phyloP scores from a whole-genome alignment of 305 asterid genomes.

The Fraxinus floribunda region DNA sequence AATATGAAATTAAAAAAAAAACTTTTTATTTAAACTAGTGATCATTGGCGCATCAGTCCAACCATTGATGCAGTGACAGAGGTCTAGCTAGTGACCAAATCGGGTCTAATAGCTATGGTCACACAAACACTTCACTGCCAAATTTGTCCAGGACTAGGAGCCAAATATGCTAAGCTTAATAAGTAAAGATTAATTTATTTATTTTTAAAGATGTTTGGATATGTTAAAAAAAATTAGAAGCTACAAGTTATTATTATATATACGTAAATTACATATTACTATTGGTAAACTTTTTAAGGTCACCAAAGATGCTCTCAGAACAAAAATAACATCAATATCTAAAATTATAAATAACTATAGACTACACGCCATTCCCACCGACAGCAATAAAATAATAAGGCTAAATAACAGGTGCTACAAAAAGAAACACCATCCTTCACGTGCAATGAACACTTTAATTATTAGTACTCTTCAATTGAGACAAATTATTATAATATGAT shows the following conservation, averaged over 20 bases:
- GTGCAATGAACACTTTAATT: conserved; percentile 6
- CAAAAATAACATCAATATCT: not conserved
- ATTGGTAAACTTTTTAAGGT: not conserved
- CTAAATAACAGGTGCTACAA: not conserved
- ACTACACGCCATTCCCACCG: not conserved
- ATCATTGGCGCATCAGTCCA: not conserved
- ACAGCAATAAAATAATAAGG: not conserved
- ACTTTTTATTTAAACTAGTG: not conserved
- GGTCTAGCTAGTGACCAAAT: not conserved
- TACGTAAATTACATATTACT: not conserved
- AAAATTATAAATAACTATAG: not conserved
- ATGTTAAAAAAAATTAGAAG: not conserved
- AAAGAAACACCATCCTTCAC: conserved; percentile 18
- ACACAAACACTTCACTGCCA: not conserved
- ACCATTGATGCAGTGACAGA: not conserved
- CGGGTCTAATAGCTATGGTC: not conserved
- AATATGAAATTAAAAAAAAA: not conserved
- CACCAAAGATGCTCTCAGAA: not conserved
- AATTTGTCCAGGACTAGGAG: not conserved
- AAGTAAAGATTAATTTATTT: not conserved
- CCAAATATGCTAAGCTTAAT: not conserved
- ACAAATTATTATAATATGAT: not conserved
- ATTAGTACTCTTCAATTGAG: not conserved
- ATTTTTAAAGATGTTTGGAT: not conserved
- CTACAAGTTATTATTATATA: not conserved